Percentiles rank a stretch among this genome's conserved stretches.
These are phyloP conservation scores for Volvox carteri DNA, from an alignment of 163 green algal species.

Conservation along the genomic window DNA sequence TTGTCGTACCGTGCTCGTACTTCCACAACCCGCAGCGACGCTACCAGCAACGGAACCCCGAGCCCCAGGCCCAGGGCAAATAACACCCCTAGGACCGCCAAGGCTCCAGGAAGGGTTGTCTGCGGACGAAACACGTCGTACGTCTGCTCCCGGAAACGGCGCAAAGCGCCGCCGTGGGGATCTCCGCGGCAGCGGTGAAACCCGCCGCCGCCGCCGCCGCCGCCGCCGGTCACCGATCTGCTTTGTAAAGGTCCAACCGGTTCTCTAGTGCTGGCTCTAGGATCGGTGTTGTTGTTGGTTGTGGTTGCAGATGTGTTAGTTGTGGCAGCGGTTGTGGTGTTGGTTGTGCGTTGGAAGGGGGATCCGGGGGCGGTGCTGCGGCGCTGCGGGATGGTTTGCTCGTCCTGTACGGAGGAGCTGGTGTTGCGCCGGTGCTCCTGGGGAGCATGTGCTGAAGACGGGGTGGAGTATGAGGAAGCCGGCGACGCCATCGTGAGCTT, in stretches of 20 bases:
- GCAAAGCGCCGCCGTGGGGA: conserved; percentile 16
- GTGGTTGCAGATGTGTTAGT: no score
- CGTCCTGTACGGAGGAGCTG: no score
- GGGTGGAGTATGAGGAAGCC: neutral
- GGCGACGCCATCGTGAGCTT: no score
- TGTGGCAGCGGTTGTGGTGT: no score
- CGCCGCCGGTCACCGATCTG: neutral
- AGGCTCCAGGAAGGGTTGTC: neutral
- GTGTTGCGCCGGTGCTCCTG: neutral
- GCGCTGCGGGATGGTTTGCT: no score
- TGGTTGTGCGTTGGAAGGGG: no score
- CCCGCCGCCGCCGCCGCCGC: neutral
- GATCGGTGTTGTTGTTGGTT: no score
- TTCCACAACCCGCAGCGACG: conserved; percentile 8
- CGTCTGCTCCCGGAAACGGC: conserved; percentile 50
- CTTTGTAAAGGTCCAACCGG: neutral
- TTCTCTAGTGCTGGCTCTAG: no score
- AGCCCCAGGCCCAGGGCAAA: conserved; percentile 1
- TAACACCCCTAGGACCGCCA: neutral
- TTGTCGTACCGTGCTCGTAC: conserved; percentile 34
- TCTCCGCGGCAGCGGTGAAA: neutral
- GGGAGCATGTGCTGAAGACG: neutral
- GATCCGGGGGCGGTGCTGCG: no score
- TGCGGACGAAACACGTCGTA: conserved; percentile 34
- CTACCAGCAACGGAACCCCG: conserved; percentile 50